Evolutionary conservation across 192 early-diverging fungal species (phyloP), one percentile per base, ranked within the genome.

Genomic region (Podila verticillata): DNA sequence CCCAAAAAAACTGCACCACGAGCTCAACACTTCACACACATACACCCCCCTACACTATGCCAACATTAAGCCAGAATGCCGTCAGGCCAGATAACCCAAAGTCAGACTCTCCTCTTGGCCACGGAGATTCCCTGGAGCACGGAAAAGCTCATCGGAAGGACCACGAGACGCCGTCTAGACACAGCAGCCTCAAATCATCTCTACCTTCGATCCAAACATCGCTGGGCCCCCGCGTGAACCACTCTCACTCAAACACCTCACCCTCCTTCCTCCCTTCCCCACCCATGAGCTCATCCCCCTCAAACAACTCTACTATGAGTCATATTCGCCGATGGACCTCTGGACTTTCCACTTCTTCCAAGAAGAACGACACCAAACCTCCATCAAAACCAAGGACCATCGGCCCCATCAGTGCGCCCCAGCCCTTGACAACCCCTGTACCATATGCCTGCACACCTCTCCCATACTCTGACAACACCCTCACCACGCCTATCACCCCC

Each of bases 251-350:
- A 20, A 31, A 34, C 51, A 20, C 63, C 10, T 56, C 65, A 24
- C 36, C 19, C 28, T 12, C 35, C 13, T 54, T 51, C 7, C 32
- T 34, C 35, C 51, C 48, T 17, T 39, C 34, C 22, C 9, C 73
- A 4, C 13, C 56, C 30, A 48, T 57, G 22, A 60, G 56, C 22
- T 57, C 64, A 13, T 36, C 75, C 9, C 60, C 68, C 30, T 66
- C 59, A 19, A 47, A 34, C 36, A 68, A 2, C 17, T 72, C 70
- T 3, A 63, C 77, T 7, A 72, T 80, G 51, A 63, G 61, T 47
- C 77, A 80, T 12, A 67, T 80, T 51, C 69, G 77, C 12, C 54
- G 66, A 34, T 80, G 77, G 77, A 80, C 65, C 15, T 80, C 77
- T 5, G 39, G 61, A 10, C 66, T 80, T 35, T 49, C 65, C 17